Evolutionary conservation across 495 filamentous ascomycete species (phyloP), one percentile per base, ranked within the genome.

Genomic region (Penicillium turbatum): DNA sequence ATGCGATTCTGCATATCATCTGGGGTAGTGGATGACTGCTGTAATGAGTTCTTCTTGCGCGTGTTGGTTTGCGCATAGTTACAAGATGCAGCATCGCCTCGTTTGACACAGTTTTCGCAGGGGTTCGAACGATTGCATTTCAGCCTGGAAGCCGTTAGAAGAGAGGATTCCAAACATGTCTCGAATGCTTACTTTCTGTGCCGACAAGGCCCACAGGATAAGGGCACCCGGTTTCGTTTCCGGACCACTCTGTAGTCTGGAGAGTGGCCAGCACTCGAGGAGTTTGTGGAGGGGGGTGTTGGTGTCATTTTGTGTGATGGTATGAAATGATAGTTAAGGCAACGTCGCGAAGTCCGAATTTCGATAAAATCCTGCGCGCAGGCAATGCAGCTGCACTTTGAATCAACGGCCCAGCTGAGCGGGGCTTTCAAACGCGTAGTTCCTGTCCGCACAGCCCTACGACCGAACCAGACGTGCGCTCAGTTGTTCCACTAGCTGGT

Each of bases 1-100:
- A 99, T 99, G 66, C 93, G 87, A 64, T 92, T 95, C 72, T 99
- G 93, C 93, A 99, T 99, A 69, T 97, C 93, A 79, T 96, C 92
- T 26, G 93, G 83, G 12, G 87, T 78, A 48, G 80, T 74, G 59
- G 77, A 72, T 64, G 82, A 69, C 50, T 78, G 72, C 52, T 82
- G 81, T 65, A 81, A 70, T 50, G 80, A 71, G 62, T 85, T 84
- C 79, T 89, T 95, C 67, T 88, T 90, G 58, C 92, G 86, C 39
- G 76, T 80, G 37, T 81, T 80, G 17, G 86, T 82, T 54, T 89
- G 81, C 30, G 93, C 93, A 77, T 97, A 99, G 53, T 87, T 88
- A 72, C 93, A 99, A 34, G 88, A 88, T 46, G 79, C 68, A 9
- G 88, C 82, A 69, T 96, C 92, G 27, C 85, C 85, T 45, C 93